These are phyloP conservation scores for Alnus glutinosa DNA, from an alignment of 306 rosid species.

Conservation along the genomic window DNA sequence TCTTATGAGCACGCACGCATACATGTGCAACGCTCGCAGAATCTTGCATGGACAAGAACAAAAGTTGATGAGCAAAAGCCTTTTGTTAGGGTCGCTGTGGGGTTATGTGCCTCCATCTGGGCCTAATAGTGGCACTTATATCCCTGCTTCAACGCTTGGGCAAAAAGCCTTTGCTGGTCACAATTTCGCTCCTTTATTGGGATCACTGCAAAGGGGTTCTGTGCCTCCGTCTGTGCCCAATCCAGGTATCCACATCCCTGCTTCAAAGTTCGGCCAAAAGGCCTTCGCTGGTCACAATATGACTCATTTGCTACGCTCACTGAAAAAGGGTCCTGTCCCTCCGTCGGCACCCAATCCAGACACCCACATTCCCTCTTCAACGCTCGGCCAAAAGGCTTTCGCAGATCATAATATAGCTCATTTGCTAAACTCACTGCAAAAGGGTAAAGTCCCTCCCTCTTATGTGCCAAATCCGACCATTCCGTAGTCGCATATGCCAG, in stretches of 20 bases:
- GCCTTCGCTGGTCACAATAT: background rate
- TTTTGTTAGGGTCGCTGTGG: no score
- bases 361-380: background rate
- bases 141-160: background rate
- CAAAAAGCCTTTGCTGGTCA: background rate
- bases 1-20: background rate
- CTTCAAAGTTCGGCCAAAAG: background rate
- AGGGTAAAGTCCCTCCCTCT: no score
- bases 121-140: no score
- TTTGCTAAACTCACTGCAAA: background rate
- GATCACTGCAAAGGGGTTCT: background rate
- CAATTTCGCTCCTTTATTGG: no score
- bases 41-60: background rate
- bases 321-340: background rate
- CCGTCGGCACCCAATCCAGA: background rate
- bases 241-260: background rate
- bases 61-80: background rate
- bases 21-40: background rate
- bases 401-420: background rate
- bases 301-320: no score
- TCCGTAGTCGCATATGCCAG: no score
- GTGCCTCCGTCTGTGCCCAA: background rate
- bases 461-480: background rate
- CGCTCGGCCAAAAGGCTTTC: background rate
- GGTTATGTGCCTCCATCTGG: background rate